Evolutionary conservation across 768 basidiomycete species (phyloP).

Genomic region (Mycena maculata): DNA sequence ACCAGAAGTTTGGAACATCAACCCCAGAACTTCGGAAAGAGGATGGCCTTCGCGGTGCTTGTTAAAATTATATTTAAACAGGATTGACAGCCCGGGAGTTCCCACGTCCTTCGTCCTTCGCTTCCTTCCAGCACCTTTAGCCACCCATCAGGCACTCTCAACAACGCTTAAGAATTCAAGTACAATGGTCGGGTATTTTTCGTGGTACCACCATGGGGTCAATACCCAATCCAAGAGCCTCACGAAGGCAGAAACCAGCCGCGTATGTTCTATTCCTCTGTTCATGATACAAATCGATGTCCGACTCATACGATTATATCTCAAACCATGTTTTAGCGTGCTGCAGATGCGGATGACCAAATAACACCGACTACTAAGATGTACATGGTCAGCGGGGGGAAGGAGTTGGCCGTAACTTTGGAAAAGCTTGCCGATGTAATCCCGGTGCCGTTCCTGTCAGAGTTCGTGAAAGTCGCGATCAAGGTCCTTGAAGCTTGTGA

Average conservation of each 20-base stretch:
- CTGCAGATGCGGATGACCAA: background rate
- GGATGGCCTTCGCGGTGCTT: too few species aligned
- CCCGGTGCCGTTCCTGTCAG: conserved; percentile 8
- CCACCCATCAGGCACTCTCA: too few species aligned
- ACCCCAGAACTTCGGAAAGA: too few species aligned
- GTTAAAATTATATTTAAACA: too few species aligned
- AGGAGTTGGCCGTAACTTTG: background rate
- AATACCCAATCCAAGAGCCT: too few species aligned
- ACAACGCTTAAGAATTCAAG: too few species aligned
- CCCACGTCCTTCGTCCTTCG: too few species aligned
- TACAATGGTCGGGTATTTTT: too few species aligned
- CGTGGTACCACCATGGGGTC: too few species aligned
- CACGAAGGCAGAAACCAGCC: background rate
- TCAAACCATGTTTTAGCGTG: background rate
- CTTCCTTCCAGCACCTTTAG: too few species aligned
- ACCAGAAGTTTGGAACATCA: too few species aligned
- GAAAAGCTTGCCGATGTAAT: background rate
- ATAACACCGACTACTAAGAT: background rate
- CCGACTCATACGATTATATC: background rate
- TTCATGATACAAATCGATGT: background rate
- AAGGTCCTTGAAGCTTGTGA: conserved; percentile 14
- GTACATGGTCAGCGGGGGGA: conserved; percentile 8
- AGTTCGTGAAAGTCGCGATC: conserved; percentile 16
- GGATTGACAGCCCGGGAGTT: too few species aligned
- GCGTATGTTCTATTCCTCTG: background rate